These are phyloP conservation scores for Quercus variabilis DNA, from an alignment of 306 rosid species.

Conservation along the genomic window DNA sequence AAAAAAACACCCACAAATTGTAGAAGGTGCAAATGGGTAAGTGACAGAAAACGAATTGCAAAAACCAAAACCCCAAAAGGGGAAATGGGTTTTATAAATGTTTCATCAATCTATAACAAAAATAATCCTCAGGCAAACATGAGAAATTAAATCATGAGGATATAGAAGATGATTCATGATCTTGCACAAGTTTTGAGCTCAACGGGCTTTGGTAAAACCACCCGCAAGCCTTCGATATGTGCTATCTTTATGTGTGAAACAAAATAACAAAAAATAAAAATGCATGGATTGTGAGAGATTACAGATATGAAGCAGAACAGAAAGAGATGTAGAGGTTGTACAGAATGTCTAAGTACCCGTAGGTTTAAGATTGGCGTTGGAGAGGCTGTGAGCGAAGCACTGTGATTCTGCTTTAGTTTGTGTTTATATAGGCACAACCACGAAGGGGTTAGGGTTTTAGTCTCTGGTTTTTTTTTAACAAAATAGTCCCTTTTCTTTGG, in stretches of 20 bases:
- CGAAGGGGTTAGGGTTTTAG: constrained; percentile 53
- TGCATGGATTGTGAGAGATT: neutral
- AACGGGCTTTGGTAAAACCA: constrained; percentile 23
- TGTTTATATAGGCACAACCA: constrained; percentile 10
- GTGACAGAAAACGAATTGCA: neutral
- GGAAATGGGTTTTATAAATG: constrained; percentile 19
- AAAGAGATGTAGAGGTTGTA: neutral
- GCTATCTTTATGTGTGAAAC: constrained; percentile 16
- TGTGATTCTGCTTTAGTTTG: neutral
- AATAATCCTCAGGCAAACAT: constrained; percentile 31
- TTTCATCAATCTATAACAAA: constrained; percentile 28
- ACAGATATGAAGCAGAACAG: neutral
- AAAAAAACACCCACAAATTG: neutral
- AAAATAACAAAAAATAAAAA: neutral
- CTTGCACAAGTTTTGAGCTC: constrained; percentile 76
- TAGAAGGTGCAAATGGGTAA: neutral
- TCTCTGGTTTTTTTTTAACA: constrained; percentile 4
- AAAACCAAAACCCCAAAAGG: neutral
- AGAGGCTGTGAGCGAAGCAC: neutral
- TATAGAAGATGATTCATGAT: constrained; percentile 29
- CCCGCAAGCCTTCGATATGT: constrained; percentile 83
- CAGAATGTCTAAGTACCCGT: neutral
- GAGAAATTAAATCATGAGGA: constrained; percentile 25
- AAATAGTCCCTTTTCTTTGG: neutral
- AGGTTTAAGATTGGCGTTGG: neutral